phyloP scores from a whole-genome alignment of 495 filamentous ascomycete species.

The Penicillium odoratum region DNA sequence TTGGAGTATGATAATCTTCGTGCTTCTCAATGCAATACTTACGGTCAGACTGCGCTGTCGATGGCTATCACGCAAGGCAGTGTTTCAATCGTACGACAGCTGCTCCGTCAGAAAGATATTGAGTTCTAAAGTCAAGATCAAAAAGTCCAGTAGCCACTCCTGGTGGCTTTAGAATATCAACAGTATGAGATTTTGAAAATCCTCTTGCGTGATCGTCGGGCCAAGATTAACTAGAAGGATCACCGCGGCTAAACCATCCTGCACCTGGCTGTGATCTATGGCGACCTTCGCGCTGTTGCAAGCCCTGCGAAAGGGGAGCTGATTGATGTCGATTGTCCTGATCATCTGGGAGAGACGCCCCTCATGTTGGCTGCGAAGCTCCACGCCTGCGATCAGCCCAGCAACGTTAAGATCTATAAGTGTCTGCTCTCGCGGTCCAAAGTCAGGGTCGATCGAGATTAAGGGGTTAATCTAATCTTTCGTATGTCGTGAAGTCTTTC shows the following conservation, averaged over 20 bases:
- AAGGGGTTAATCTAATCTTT: neutral
- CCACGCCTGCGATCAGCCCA: neutral
- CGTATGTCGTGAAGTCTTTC: neutral
- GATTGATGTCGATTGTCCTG: constrained; percentile 2
- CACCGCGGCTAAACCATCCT: neutral
- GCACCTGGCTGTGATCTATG: constrained; percentile 7
- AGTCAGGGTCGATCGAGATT: neutral
- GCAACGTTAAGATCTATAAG: neutral
- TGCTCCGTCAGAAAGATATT: constrained; percentile 2
- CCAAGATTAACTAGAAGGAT: neutral
- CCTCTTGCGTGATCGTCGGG: neutral
- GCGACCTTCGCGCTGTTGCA: neutral
- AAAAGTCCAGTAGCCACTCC: constrained; percentile 3
- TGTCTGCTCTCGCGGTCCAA: neutral
- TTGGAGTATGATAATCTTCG: neutral
- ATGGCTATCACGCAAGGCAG: constrained; percentile 2
- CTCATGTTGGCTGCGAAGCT: neutral
- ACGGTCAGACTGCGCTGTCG: constrained; percentile 1
- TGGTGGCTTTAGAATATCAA: constrained; percentile 10
- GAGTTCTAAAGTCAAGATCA: neutral
- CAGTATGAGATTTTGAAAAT: constrained; percentile 9
- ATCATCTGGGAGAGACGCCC: constrained; percentile 5
- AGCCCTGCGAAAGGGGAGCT: neutral
- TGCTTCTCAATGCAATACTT: neutral
- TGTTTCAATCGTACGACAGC: neutral